These are phyloP conservation scores for Exophiala xenobiotica DNA, from an alignment of 2,329 filamentous ascomycete genomes.

Conservation along the genomic window DNA sequence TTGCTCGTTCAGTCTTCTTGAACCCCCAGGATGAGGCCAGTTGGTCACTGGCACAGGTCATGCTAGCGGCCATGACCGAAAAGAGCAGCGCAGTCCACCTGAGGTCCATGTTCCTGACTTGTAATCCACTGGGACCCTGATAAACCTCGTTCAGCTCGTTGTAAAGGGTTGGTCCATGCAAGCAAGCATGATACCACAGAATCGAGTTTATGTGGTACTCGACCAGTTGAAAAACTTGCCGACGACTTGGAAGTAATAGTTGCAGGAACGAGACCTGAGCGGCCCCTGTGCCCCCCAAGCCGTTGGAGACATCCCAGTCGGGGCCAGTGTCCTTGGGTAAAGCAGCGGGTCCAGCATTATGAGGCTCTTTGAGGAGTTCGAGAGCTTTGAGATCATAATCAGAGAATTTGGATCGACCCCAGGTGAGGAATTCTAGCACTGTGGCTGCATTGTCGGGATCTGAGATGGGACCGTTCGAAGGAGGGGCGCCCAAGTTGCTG, in stretches of 20 bases:
- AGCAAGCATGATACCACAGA: slow-evolving; percentile 30
- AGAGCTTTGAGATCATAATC: slow-evolving; percentile 29
- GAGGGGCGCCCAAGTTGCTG: slow-evolving; percentile 1
- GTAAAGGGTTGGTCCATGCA: slow-evolving; percentile 29
- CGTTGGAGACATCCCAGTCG: slow-evolving; percentile 30
- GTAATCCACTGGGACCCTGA: slow-evolving; percentile 21
- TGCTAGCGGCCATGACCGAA: slow-evolving; percentile 25
- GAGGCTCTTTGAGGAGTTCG: slow-evolving; percentile 40
- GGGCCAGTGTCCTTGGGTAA: slow-evolving; percentile 18
- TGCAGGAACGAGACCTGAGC: slow-evolving; percentile 30
- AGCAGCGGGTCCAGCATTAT: slow-evolving; percentile 14
- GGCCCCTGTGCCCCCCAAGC: slow-evolving; percentile 26
- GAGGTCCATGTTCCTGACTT: slow-evolving; percentile 27
- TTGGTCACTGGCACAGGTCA: slow-evolving; percentile 25
- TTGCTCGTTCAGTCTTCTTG: slow-evolving; percentile 41
- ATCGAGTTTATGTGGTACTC: slow-evolving; percentile 28
- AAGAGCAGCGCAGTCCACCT: slow-evolving; percentile 27
- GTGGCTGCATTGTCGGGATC: slow-evolving; percentile 20
- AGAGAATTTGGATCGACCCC: slow-evolving; percentile 41
- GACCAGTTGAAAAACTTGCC: slow-evolving; percentile 26
- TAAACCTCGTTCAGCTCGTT: slow-evolving; percentile 27
- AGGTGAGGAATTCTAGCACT: slow-evolving; percentile 50
- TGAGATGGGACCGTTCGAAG: slow-evolving; percentile 3
- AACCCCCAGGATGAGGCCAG: slow-evolving; percentile 46
- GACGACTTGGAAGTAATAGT: slow-evolving; percentile 25